A percentile compares a stretch with the other conserved stretches of the same genome.
These are phyloP conservation scores for Euptelea pleiosperma DNA, from an alignment of 164 flowering plant species.

Conservation along the genomic window DNA sequence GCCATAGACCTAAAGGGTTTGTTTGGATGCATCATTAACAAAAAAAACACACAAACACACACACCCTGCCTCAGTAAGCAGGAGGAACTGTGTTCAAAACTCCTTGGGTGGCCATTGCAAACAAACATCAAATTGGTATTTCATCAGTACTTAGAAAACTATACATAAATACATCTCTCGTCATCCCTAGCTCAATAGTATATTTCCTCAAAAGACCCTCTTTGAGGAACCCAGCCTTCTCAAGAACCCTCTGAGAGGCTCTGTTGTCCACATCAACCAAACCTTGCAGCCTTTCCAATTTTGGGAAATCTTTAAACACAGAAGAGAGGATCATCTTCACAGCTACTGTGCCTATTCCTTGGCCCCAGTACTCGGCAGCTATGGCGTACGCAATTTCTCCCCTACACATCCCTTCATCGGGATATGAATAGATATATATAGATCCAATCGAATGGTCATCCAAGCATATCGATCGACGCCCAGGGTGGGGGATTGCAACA, in stretches of 20 bases:
- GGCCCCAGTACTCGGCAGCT: not conserved
- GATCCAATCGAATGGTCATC: conserved; percentile 1
- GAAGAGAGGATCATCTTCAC: conserved; percentile 15
- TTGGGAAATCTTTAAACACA: conserved; percentile 31
- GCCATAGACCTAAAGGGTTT: no score
- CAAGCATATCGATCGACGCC: not conserved
- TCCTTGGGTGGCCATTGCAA: no score
- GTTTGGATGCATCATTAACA: no score
- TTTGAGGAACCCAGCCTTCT: conserved; percentile 42
- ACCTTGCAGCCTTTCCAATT: conserved; percentile 36
- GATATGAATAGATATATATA: not conserved
- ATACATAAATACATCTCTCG: conserved; percentile 26
- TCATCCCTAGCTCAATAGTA: conserved; percentile 22
- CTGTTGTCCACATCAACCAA: conserved; percentile 28
- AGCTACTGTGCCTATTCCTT: conserved; percentile 3
- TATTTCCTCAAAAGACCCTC: conserved; percentile 46
- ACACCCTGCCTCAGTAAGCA: no score
- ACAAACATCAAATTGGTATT: not conserved
- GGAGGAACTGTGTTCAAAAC: no score
- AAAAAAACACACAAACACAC: no score
- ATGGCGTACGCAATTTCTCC: not conserved
- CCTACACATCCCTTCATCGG: not conserved
- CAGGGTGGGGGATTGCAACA: not conserved
- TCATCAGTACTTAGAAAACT: conserved; percentile 11
- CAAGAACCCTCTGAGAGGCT: conserved; percentile 44